Evolutionary conservation across 192 early-diverging fungal genomes (phyloP), one percentile per base, ranked within the genome.

Genomic region (Podila epigama): DNA sequence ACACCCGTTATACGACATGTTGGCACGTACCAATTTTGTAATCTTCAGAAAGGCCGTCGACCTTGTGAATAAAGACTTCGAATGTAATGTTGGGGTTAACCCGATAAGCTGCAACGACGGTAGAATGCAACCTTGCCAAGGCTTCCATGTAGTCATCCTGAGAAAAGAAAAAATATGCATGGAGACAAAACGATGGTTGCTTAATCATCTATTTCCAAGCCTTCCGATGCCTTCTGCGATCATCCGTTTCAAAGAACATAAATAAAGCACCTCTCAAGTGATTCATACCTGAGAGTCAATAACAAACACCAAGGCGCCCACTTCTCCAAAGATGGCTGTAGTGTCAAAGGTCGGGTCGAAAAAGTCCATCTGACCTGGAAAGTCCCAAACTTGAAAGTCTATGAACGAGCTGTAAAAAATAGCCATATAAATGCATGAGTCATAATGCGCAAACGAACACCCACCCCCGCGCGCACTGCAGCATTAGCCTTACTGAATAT

Each of bases 1-100:
- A n/a, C n/a, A 44, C 4, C 10, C 20, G 51, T 25, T 3, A 34
- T 33, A 22, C 29, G 53, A 55, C 11, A 15, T 0, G 18, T 40
- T 42, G 1, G 35, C 1, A 12, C 75, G 33, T 79, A 93, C 92
- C 94, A 84, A 94, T 91, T 86, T 97, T 96, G 80, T 93, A 92
- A 66, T 99, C 97, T 68, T 97, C 96, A 0, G 92, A 93, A 44
- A 99, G 83, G 32, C 95, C 95, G 67, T 99, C 97, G 3, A 97
- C 92, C 84, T 99, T 99, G 85, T 99, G 94, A 55, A 99, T 91
- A 59, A 99, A 92, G 8, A 99, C 91, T 72, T 98, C 96, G 79
- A 96, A 96, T 0, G 91, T 89, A 10, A 99, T 91, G 60, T 88
- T 84, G 56, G 89, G 86, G 70, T 98, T 99, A 35, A 91, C 86